These are phyloP conservation scores for Alternaria consortialis DNA, from an alignment of 2,329 filamentous ascomycete species.

Conservation along the genomic window DNA sequence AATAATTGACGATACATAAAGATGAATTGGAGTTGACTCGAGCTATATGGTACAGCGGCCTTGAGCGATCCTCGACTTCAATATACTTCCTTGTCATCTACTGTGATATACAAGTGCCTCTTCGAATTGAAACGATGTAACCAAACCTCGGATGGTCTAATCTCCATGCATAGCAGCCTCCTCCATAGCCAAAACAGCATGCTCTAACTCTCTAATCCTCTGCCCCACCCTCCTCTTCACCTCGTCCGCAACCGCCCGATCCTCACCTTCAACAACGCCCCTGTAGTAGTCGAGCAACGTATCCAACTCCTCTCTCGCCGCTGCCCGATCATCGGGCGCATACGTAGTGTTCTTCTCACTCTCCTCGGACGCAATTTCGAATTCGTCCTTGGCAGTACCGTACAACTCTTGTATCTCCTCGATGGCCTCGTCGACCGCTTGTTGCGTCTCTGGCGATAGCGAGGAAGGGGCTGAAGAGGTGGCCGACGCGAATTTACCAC, in stretches of 20 bases:
- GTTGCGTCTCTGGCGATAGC: conserved; percentile 32
- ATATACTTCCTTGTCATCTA: background rate
- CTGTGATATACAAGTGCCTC: background rate
- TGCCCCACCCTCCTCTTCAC: conserved; percentile 61
- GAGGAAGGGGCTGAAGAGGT: conserved; percentile 10
- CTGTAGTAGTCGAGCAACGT: conserved; percentile 59
- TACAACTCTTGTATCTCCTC: conserved; percentile 51
- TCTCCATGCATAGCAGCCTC: conserved; percentile 61
- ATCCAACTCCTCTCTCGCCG: conserved; percentile 62
- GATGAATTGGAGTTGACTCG: conserved; percentile 1
- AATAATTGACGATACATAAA: background rate
- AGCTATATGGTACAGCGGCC: background rate
- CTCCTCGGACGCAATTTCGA: conserved; percentile 62
- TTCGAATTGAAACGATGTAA: background rate
- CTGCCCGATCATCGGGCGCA: conserved; percentile 63
- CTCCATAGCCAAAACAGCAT: conserved; percentile 61
- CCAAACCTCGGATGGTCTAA: conserved; percentile 26
- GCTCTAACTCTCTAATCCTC: conserved; percentile 63
- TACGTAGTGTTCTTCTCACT: conserved; percentile 65
- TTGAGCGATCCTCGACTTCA: background rate
- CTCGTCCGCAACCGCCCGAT: conserved; percentile 58
- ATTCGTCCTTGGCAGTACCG: conserved; percentile 53
- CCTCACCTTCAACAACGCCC: conserved; percentile 51
- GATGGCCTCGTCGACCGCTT: conserved; percentile 41
- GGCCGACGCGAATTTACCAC: conserved; percentile 15